phyloP scores from a whole-genome alignment of 331 rosid species.

The Acacia concinna region DNA sequence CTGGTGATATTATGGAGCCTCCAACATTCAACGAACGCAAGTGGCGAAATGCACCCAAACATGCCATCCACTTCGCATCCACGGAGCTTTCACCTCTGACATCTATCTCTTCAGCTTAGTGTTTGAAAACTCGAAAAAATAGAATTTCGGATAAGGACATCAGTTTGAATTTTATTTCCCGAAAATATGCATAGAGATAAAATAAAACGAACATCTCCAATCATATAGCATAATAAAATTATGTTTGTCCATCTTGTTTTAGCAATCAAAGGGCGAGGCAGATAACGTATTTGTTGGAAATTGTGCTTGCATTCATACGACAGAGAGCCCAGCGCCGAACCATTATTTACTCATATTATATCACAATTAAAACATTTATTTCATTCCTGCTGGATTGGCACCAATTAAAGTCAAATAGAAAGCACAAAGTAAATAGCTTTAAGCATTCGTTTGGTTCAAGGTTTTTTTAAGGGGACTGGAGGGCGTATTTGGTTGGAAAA shows the following conservation, averaged over 20 bases:
- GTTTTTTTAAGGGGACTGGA: no score
- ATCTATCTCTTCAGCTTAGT: constrained; percentile 68
- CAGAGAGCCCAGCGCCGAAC: neutral
- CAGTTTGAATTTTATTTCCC: neutral
- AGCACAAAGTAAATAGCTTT: neutral
- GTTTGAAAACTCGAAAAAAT: constrained; percentile 57
- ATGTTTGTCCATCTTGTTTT: neutral
- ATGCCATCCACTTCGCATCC: constrained; percentile 94
- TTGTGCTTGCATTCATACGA: neutral
- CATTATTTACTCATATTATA: neutral
- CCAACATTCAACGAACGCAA: constrained; percentile 59
- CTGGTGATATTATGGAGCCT: constrained; percentile 58
- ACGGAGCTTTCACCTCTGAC: constrained; percentile 53
- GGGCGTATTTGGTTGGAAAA: no score
- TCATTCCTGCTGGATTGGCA: neutral
- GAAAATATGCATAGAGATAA: neutral
- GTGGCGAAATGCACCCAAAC: constrained; percentile 73
- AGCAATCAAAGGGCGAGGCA: neutral
- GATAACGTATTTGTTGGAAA: neutral
- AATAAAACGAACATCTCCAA: neutral
- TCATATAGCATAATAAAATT: neutral
- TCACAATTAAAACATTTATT: neutral
- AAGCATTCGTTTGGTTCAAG: no score
- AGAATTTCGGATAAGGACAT: neutral
- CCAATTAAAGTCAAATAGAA: neutral